Base-by-base conservation (phyloP, 176 grass and related monocot species). In the Eleusine indica region DNA sequence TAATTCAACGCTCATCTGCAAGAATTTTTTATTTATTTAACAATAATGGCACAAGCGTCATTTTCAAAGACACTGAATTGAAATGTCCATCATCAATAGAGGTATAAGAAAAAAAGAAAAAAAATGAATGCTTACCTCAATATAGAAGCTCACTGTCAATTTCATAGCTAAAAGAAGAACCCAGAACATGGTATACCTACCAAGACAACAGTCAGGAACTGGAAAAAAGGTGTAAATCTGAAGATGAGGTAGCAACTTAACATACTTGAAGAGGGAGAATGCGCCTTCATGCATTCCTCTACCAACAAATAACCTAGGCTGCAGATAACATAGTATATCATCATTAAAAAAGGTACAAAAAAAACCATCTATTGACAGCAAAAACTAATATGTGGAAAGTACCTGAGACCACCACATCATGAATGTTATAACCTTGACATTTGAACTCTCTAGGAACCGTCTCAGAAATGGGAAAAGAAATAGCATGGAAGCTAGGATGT, bases 401-500 rank as follows among this genome's bases (percentile, higher is more conserved):
- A 99, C 96, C 96, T 99, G 96, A 86, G 96, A 94, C 96, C 96
- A 99, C 96, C 96, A 99, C 96, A 99, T 99, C 74, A 99, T 83
- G 79, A 99, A 86, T 43, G 89, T 96, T 82, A 96, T 82, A 66
- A 99, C 83, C 82, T 90, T 99, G 77, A 77, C 32, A 85, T 99
- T 92, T 48, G 96, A 96, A 41, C 86, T 92, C 81, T 99, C 96
- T 78, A 99, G 87, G 83, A n/a, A 48, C 48, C 96, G 87, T 84
- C 96, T 90, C 68, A 99, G 73, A 35, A 89, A 89, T 72, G 96
- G 96, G 79, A 99, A 99, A 71, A 99, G 82, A 90, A 99, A 99
- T 75, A 99, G 84, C 80, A 90, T 72, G 70, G 96, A 82, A 41
- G 81, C 91, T 71, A 99, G 91, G 52, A 99, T 90, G 78, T 99